Evolutionary conservation across 306 rosid species (phyloP).

Genomic region (Astragalus glycyphyllos): DNA sequence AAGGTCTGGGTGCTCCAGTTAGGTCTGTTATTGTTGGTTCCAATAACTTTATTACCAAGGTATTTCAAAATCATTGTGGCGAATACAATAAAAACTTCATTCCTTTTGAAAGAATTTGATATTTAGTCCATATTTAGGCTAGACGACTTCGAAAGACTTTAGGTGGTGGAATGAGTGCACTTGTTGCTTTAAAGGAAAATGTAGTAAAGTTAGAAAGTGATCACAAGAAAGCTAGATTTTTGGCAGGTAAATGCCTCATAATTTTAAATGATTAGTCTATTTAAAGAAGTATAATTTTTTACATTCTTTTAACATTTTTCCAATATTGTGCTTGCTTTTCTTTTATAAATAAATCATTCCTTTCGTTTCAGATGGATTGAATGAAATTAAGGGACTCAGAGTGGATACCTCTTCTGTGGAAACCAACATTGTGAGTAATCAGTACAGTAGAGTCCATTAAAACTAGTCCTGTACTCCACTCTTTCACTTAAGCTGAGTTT

Average conservation of each 20-base stretch:
- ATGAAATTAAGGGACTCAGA: slow-evolving; percentile 62
- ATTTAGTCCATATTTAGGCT: slow-evolving; percentile 55
- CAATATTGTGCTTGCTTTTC: slow-evolving; percentile 13
- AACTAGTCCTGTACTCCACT: neutral
- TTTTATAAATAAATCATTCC: neutral
- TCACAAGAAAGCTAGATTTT: slow-evolving; percentile 71
- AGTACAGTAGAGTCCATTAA: no score
- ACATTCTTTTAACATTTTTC: neutral
- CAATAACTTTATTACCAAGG: slow-evolving; percentile 76
- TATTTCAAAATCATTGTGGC: slow-evolving; percentile 29
- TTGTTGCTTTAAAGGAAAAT: slow-evolving; percentile 76
- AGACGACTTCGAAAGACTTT: slow-evolving; percentile 79
- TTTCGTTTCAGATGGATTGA: slow-evolving; percentile 60
- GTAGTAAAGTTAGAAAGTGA: slow-evolving; percentile 70
- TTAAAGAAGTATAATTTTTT: neutral
- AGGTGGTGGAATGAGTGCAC: slow-evolving; percentile 97
- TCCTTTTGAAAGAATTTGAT: slow-evolving; percentile 10
- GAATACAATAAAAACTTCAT: neutral
- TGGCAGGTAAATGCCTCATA: slow-evolving; percentile 62
- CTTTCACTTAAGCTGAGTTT: no score
- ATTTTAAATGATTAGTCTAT: neutral
- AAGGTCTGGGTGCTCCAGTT: slow-evolving; percentile 96
- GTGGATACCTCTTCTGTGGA: slow-evolving; percentile 60
- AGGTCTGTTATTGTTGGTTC: slow-evolving; percentile 91
- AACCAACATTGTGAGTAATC: slow-evolving; percentile 85